Evolutionary conservation across 768 basidiomycete species (phyloP).

Genomic region (Psilocybe tampanensis): DNA sequence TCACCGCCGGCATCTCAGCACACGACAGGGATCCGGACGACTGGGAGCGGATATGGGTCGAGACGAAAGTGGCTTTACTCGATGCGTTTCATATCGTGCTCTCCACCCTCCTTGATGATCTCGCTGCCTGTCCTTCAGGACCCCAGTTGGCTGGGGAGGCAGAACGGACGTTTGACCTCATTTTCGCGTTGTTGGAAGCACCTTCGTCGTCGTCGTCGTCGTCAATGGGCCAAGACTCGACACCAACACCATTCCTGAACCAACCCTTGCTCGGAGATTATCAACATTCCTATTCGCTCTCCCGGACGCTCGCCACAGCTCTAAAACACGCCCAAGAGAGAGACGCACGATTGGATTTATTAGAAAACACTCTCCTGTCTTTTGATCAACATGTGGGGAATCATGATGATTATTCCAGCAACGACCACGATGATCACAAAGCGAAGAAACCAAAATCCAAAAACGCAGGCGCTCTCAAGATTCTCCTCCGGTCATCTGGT

Average conservation of each 20-base stretch:
- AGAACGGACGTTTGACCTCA: constrained; percentile 56
- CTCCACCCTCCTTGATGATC: constrained; percentile 47
- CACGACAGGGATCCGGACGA: constrained; percentile 46
- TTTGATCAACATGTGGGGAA: constrained; percentile 34
- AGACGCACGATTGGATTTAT: constrained; percentile 57
- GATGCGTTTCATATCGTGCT: constrained; percentile 70
- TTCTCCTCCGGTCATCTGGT: constrained; percentile 67
- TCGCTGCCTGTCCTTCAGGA: constrained; percentile 44
- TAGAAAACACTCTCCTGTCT: constrained; percentile 53
- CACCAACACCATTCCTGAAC: constrained; percentile 67
- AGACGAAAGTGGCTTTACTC: constrained; percentile 72
- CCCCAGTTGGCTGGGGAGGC: constrained; percentile 44
- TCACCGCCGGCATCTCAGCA: constrained; percentile 24
- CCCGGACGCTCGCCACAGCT: constrained; percentile 47
- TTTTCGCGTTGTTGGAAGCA: constrained; percentile 61
- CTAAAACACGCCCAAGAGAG: constrained; percentile 49
- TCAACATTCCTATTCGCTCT: constrained; percentile 65
- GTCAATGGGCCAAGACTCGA: constrained; percentile 16
- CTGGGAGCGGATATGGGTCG: constrained; percentile 73
- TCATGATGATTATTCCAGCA: background rate
- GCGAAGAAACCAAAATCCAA: constrained; percentile 21
- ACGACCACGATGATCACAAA: constrained; percentile 6
- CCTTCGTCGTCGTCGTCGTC: constrained; percentile 35
- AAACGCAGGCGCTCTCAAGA: constrained; percentile 60
- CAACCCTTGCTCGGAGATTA: constrained; percentile 72